These are phyloP conservation scores for Cyclocybe cylindracea DNA, from an alignment of 768 basidiomycete genomes.

Conservation along the genomic window DNA sequence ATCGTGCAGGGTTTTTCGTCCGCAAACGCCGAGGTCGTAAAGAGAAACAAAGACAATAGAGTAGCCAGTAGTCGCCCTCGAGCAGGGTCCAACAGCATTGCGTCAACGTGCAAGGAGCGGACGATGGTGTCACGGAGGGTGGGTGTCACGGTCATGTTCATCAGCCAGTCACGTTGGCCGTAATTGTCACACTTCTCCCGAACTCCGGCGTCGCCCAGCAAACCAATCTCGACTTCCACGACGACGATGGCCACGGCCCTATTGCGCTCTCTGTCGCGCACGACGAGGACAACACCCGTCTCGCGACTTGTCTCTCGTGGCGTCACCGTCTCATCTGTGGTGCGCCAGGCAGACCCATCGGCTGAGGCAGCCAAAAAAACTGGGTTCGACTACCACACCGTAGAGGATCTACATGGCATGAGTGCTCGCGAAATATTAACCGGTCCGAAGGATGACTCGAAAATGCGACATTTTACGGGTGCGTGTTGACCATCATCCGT, in stretches of 20 bases:
- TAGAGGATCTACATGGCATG: constrained; percentile 85
- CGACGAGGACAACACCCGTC: constrained; percentile 31
- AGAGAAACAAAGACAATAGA: constrained; percentile 10
- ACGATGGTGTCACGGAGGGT: too few relatives aligned
- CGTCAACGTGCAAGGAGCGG: not conserved
- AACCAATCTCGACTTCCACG: constrained; percentile 23
- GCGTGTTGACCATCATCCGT: constrained; percentile 22
- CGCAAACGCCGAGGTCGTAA: constrained; percentile 15
- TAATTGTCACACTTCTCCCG: constrained; percentile 29
- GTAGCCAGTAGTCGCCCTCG: not conserved
- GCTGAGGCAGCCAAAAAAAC: constrained; percentile 39
- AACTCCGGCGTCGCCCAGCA: constrained; percentile 29
- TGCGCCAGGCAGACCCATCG: constrained; percentile 26
- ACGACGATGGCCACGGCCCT: constrained; percentile 64
- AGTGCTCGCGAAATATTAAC: constrained; percentile 77
- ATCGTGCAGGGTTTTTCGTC: constrained; percentile 66
- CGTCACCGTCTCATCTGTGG: constrained; percentile 36
- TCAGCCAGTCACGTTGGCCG: constrained; percentile 11
- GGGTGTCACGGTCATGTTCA: constrained; percentile 8
- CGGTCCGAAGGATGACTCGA: constrained; percentile 75
- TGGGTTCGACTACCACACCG: constrained; percentile 67
- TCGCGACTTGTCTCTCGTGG: constrained; percentile 33
- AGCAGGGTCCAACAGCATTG: constrained; percentile 5
- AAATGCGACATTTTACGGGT: constrained; percentile 95
- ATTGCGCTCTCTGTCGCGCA: constrained; percentile 61